Base-by-base conservation (phyloP, 352 stramenopile species). In the Phytophthora crassamura region DNA sequence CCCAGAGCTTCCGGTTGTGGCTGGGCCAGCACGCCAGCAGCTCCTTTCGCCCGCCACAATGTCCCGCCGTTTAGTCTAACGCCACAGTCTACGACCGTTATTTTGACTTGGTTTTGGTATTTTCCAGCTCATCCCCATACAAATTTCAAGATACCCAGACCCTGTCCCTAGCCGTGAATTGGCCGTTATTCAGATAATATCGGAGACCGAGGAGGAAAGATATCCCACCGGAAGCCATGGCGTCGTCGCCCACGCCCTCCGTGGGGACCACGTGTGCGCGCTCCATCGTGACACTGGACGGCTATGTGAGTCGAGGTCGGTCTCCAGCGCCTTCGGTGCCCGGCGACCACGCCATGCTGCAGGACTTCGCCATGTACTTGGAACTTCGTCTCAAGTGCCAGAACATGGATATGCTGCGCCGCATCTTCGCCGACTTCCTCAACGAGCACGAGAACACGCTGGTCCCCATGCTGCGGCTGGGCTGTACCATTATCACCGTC, bases 311-410 rank as follows among this genome's bases (percentile, higher is more conserved):
- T 62, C 64, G 53, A 9, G 64, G 72, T 30, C 67, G 53, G 20
- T 58, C 67, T 39, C 50, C 69, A 15, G 40, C 74, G 15, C 47
- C 36, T 12, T 72, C 72, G 15, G 51, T 74, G 49, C 40, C 59
- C 50, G 47, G 39, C 39, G 76, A 85, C 58, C 35, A 72, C 41
- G 66, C 58, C 33, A 75, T 86, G 46, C 59, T 89, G 45, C 67
- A 88, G 55, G 63, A 79, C 40, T 89, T 91, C 47, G 67, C 73
- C 47, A 45, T 35, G n/a, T 91, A 78, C 50, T 62, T 91, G 35
- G 82, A 89, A 55, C 41, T 59, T 39, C 77, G 78, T 8, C 65
- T 88, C 47, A 59, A 78, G 34, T 79, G 72, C 2, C 38, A 80
- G 36, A 83, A 82, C 70, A 14, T 89, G 54, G 52, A 43, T 16